Conservation (phyloP, 1,284 basidiomycete species). For the Puccinia coronata region DNA sequence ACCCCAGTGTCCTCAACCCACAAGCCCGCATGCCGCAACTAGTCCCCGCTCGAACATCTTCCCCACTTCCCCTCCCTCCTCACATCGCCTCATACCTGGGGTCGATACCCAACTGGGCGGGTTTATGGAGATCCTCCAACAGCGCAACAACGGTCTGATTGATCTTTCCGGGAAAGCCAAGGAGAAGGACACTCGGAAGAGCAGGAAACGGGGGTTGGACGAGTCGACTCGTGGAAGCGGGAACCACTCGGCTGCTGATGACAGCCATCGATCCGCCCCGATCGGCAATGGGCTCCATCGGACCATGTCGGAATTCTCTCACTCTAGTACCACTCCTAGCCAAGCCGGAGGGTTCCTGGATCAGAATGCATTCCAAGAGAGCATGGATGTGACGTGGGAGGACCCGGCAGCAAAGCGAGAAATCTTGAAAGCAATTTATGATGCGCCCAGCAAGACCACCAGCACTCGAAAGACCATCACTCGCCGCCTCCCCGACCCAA, state of each 20-base stretch:
- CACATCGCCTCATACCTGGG: slow-evolving; percentile 16
- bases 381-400: slow-evolving; percentile 47
- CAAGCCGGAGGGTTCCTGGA: slow-evolving; percentile 1
- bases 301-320: slow-evolving; percentile 32
- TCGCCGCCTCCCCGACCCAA: background rate
- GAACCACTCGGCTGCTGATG: slow-evolving; percentile 8
- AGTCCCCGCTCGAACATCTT: slow-evolving; percentile 15
- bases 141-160: slow-evolving; percentile 23
- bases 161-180: slow-evolving; percentile 14
- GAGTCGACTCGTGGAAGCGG: slow-evolving; percentile 18
- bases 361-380: slow-evolving; percentile 21
- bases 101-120: slow-evolving; percentile 45
- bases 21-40: background rate
- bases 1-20: slow-evolving; percentile 1
- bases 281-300: slow-evolving; percentile 34
- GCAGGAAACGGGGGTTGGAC: slow-evolving; percentile 23
- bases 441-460: background rate
- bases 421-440: slow-evolving; percentile 34
- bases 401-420: slow-evolving; percentile 37
- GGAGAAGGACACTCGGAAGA: slow-evolving; percentile 25
- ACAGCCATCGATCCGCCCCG: background rate
- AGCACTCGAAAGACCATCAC: background rate
- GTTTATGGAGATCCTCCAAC: slow-evolving; percentile 44
- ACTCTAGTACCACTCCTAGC: background rate
- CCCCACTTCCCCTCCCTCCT: slow-evolving; percentile 34